Evolutionary conservation across 176 grass and related monocot species (phyloP), one percentile per base, ranked within the genome.

Genomic region (Rhipidocladum racemiflorum): DNA sequence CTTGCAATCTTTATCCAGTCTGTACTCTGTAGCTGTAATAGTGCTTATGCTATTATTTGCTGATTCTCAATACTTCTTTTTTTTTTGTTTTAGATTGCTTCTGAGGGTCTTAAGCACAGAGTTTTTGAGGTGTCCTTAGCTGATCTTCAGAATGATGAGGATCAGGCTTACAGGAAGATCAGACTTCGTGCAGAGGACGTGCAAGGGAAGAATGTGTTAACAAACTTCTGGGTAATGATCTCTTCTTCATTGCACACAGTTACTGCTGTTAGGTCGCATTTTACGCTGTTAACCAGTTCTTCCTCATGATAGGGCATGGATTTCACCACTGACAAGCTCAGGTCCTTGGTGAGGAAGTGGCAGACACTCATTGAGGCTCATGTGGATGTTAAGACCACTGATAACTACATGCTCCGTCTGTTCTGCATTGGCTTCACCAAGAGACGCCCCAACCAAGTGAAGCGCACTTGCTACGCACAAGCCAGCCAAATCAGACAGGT

Each of bases 351-450:
- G 4, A 92, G 45, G 85, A 98, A 95, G 55, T 98, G 95, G 95
- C 95, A 98, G 65, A 95, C 95, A 0, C 65, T 98, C 0, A 98
- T 98, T 7, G 95, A 98, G 68, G 90, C 95, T 2, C 90, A 98
- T 74, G 95, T 95, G 18, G 95, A 98, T 67, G 92, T 98, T 0
- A 98, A 98, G 68, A 98, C 95, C 5, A 98, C 90, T 0, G 95
- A 98, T 6, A 91, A 76, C 51, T 98, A 98, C 84, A 93, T 91
- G 29, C 42, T 98, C 32, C 88, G 90, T 6, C 50, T 95, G 62
- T 98, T 98, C 76, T 93, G 92, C 80, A 98, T 98, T 20, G 92
- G 85, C 42, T 98, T 98, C 81, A 98, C 95, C 3, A 95, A 91
- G 75, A 91, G 95, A 61, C 72, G 95, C 2, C 81, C 87, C 0